A percentile compares a stretch with the other conserved stretches of the same genome.
phyloP scores from a whole-genome alignment of 495 filamentous ascomycete genomes.

The Penicillium silybi region DNA sequence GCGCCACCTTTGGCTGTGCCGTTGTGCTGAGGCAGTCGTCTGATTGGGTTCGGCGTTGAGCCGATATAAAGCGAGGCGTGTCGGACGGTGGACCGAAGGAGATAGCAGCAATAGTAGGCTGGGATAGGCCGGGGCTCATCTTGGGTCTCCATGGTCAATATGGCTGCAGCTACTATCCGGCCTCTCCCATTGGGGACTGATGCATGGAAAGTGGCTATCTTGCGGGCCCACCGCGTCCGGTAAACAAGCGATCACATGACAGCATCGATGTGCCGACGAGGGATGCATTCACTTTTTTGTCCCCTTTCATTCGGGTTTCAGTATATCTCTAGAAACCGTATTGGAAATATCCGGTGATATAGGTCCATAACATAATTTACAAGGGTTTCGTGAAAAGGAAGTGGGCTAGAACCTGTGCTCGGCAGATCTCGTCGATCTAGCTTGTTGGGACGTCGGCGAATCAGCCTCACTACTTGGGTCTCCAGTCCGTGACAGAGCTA shows the following conservation, averaged over 20 bases:
- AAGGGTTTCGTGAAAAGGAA: neutral
- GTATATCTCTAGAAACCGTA: neutral
- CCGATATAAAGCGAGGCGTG: constrained; percentile 74
- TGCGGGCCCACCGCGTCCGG: constrained; percentile 1
- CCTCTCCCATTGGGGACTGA: neutral
- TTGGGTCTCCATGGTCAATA: constrained; percentile 14
- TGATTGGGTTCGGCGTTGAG: constrained; percentile 78
- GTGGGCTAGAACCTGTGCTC: neutral
- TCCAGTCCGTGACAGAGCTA: neutral
- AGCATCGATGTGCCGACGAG: neutral
- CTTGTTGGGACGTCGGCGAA: constrained; percentile 12
- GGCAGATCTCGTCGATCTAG: constrained; percentile 17
- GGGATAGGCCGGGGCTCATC: constrained; percentile 52
- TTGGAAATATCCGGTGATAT: neutral
- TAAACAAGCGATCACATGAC: constrained; percentile 14
- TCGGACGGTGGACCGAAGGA: constrained; percentile 74
- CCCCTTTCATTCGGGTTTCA: neutral
- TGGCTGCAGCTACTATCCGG: neutral
- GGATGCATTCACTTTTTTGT: neutral
- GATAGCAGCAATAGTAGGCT: constrained; percentile 76
- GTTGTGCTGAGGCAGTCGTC: constrained; percentile 88
- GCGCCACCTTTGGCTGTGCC: constrained; percentile 77
- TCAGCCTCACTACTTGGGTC: neutral
- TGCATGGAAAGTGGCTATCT: neutral
- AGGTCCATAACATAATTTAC: neutral